phyloP scores from a whole-genome alignment of 352 stramenopile genomes.

The Pythium scleroteichum region DNA sequence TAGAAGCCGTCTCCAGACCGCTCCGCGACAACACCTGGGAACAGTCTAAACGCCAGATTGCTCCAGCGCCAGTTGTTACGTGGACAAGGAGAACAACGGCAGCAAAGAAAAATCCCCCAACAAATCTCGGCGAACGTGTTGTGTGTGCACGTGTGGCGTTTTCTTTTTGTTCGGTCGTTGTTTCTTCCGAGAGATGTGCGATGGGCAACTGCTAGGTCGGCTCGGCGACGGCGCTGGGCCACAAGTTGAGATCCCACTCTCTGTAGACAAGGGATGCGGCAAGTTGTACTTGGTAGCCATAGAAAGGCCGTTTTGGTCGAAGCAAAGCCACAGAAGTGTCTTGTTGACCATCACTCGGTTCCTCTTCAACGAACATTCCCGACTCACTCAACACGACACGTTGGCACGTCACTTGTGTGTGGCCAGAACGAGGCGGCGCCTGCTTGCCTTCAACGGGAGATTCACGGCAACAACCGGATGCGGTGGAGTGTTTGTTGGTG shows the following conservation, averaged over 20 bases:
- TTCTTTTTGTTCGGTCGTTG: neutral
- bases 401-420: neutral
- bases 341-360: constrained; percentile 3
- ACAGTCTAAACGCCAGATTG: too few species aligned
- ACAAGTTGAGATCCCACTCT: constrained; percentile 34
- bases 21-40: too few species aligned
- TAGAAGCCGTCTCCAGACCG: neutral
- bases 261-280: constrained; percentile 25
- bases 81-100: constrained; percentile 1
- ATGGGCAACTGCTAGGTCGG: constrained; percentile 26
- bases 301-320: constrained; percentile 9
- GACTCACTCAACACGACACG: neutral
- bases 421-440: neutral
- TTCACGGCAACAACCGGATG: too few species aligned
- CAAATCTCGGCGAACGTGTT: neutral
- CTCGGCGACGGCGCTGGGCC: constrained; percentile 19
- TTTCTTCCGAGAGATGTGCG: constrained; percentile 6
- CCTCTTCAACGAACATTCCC: constrained; percentile 1
- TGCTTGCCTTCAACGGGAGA: too few species aligned
- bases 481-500: neutral
- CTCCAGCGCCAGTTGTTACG: too few species aligned
- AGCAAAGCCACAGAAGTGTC: constrained; percentile 1
- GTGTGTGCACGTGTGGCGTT: neutral
- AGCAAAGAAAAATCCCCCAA: constrained; percentile 13
- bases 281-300: constrained; percentile 16